Evolutionary conservation across 116 monocot genomes (phyloP).

Genomic region (Iris pallida): DNA sequence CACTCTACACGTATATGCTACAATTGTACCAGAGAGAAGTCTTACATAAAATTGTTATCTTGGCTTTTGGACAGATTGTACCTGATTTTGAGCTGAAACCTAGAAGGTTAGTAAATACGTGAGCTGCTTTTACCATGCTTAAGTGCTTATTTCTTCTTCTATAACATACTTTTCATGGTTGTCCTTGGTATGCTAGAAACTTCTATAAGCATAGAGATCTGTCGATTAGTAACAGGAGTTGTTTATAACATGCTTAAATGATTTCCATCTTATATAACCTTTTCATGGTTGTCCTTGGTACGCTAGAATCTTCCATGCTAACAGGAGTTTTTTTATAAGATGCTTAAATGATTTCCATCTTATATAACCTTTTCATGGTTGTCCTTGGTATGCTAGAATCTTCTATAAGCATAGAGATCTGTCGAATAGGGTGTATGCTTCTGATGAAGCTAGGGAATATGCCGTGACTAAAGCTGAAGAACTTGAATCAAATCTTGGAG

Average conservation of each 20-base stretch:
- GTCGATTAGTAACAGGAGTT: background rate
- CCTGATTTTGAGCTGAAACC: background rate
- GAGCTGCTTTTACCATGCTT: background rate
- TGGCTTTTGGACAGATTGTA: background rate
- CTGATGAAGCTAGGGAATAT: constrained; percentile 26
- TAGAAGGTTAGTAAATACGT: constrained; percentile 1
- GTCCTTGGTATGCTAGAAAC: constrained; percentile 2
- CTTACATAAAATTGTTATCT: background rate
- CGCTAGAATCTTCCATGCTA: background rate
- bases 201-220: constrained; percentile 6
- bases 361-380: background rate
- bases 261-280: too few relatives aligned
- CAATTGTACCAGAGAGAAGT: background rate
- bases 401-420: constrained; percentile 15
- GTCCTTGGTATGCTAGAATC: constrained; percentile 2
- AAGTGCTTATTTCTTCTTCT: background rate
- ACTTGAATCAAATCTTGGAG: constrained; percentile 35
- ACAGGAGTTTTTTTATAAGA: background rate
- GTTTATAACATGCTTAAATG: background rate
- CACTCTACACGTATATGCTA: too few relatives aligned
- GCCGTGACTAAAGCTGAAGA: constrained; percentile 42
- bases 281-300: background rate
- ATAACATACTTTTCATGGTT: background rate
- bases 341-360: background rate
- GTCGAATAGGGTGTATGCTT: constrained; percentile 20